Base-by-base conservation (phyloP, 2,329 filamentous ascomycete species). In the Camptophora hylomeconis region DNA sequence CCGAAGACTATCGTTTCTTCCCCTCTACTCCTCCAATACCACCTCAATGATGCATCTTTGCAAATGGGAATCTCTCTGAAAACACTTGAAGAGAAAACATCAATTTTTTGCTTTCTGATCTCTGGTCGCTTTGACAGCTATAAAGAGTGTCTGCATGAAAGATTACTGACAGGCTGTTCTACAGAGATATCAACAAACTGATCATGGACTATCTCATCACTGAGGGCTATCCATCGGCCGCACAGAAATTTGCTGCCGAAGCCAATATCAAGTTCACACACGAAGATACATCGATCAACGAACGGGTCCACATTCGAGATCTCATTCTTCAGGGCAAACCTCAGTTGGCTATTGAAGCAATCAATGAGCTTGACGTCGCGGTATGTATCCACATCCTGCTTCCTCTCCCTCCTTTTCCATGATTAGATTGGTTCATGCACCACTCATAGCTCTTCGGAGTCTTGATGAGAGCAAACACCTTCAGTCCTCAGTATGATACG, bases 51-150 rank as follows among this genome's bases (percentile, higher is more conserved):
- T 81, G 71, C 51, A 65, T 68, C 61, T 62, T 68, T 75, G 76
- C 92, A 93, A 71, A 74, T 98, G 89, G 89, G 89, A 98, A 98
- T 98, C 89, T 98, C 92, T 98, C 89, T 80, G 82, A 95, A 81
- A 61, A 55, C 43, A 46, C 59, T 69, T 98, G 89, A 81, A 78
- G 89, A 98, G 75, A 83, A 31, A 15, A 75, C 57, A 66, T 20
- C 61, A 67, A 76, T 81, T 75, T 80, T 73, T 78, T 80, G 74
- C 61, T 69, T 68, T 75, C 73, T 77, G 74, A 79, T 49, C 45
- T 45, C 42, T 39, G 39, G 27, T 15, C 16, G 9, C 28, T n/a
- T 23, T 28, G n/a, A 6, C 7, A 23, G 9, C 16, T 22, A 17
- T 35, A 17, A 14, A 11, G 15, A 7, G 7, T 12, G 26, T 28